Evolutionary conservation across 164 flowering plant species (phyloP), one percentile per base, ranked within the genome.

Genomic region (Magnolia changhungtana): DNA sequence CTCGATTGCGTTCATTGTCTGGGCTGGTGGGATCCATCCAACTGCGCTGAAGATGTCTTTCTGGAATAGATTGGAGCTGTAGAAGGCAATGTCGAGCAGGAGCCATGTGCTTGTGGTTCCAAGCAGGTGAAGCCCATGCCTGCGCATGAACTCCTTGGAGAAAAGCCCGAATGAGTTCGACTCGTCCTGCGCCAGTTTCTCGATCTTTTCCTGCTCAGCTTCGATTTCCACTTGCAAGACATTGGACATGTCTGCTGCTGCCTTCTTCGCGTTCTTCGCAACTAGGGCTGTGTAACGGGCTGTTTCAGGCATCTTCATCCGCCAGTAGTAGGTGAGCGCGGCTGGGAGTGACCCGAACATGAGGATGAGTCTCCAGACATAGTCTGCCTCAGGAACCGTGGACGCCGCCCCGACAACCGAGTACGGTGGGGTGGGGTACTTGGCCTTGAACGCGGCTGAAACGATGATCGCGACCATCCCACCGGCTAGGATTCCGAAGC

Each of bases 271-370:
- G 27, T 90, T 83, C 74, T 83, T 87, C 14, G 92, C 92, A 1
- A 89, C 86, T 0, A 89, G 80, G 1, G 92, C 92, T 0, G 91
- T 88, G 83, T 89, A 87, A 23, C 92, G 83, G 16, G 92, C 90
- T 0, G 92, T 89, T 69, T 88, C 91, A 0, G 91, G 92, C 92
- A 89, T 89, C 77, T 87, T 82, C 92, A 88, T 87, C 70, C 98
- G 76, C 92, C 87, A 91, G 82, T 91, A 93, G 87, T 87, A 93
- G 2, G 98, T 91, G 1, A 88, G 70, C 0, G 82, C 84, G 0
- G 98, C 96, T 0, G 96, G 96, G 51, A 93, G 58, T 0, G 98
- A 90, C 1, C 98, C 98, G 11, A 85, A 82, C 90, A 91, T 91
- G 65, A 93, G 69, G 63, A 91, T 88, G 3, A 90, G 82, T 21